Percentiles rank a stretch among this genome's conserved stretches.
phyloP scores from a whole-genome alignment of 1,284 basidiomycete species.

The Cystobasidium pallidum region DNA sequence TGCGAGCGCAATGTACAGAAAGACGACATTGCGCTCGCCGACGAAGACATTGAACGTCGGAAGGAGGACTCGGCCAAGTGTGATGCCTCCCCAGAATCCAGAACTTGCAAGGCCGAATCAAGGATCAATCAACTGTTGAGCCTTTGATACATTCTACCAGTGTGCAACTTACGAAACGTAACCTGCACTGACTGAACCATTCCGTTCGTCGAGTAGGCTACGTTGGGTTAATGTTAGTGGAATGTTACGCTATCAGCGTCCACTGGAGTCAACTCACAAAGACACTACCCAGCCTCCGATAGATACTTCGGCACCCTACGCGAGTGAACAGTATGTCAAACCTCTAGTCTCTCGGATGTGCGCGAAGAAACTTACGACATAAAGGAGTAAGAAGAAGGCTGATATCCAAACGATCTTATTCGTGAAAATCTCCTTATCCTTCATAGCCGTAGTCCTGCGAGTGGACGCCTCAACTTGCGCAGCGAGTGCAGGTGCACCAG shows the following conservation, averaged over 20 bases:
- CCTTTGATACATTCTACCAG: too few relatives aligned
- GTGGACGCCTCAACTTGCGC: not conserved
- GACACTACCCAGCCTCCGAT: slow-evolving; percentile 45
- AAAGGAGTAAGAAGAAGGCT: slow-evolving; percentile 32
- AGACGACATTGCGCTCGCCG: slow-evolving; percentile 59
- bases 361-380: slow-evolving; percentile 19
- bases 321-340: not conserved
- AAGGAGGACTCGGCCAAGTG: slow-evolving; percentile 30
- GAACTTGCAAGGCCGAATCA: too few relatives aligned
- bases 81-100: slow-evolving; percentile 24
- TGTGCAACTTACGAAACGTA: slow-evolving; percentile 38
- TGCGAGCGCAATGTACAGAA: slow-evolving; percentile 53
- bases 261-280: not conserved
- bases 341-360: not conserved
- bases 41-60: slow-evolving; percentile 60
- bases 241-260: not conserved
- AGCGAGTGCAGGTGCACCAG: slow-evolving; percentile 14
- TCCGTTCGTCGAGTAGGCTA: slow-evolving; percentile 39
- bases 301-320: slow-evolving; percentile 32
- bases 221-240: not conserved
- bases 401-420: slow-evolving; percentile 27
- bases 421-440: slow-evolving; percentile 31
- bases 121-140: too few relatives aligned
- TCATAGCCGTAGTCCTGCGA: slow-evolving; percentile 3
- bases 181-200: slow-evolving; percentile 37